Evolutionary conservation across 1,284 basidiomycete genomes (phyloP), one percentile per base, ranked within the genome.

Genomic region (Puccinia horiana): DNA sequence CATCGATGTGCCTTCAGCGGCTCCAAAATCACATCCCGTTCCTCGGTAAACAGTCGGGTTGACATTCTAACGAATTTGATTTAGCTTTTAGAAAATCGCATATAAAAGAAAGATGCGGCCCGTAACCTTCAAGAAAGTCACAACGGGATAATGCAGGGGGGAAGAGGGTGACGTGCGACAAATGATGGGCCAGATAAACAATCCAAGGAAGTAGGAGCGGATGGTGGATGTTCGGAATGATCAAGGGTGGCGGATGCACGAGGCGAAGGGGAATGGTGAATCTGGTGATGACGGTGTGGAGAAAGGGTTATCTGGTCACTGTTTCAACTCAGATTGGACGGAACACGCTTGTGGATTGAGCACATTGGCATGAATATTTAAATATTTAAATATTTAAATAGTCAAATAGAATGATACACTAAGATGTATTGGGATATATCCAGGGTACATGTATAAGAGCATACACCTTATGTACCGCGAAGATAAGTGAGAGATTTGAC

Each of bases 31-130:
- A 47, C 29, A 9, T 44, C 23, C 3, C 77, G 61, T 16, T 79
- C 77, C 77, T 79, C 47, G 65, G 65, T 79, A 32, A 69, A 72
- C 47, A 72, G 69, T 32, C 42, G 69, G 69, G 26, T 32, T 29
- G 69, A 72, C 69, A 72, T 72, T 8, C 18, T 54, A 54, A n/a
- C 52, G n/a, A 54, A 20, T 20, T 54, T 23, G 18, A 16, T 54
- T 23, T 5, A 1, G 20, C n/a, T 8, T 54, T 8, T 54, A 20
- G 12, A 16, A 54, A 54, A 54, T 20, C 6, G 18, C 52, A 54
- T 6, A 9, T 20, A 54, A 18, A 52, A 54, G n/a, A 54, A 54
- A 54, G 52, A 54, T 8, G 23, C 18, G 52, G 23, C 52, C 20
- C 52, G 52, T 54, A 23, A 23, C 18, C 52, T 14, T 54, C 1